Base-by-base conservation (phyloP, 768 basidiomycete genomes). In the Panaeolus cyanescens region DNA sequence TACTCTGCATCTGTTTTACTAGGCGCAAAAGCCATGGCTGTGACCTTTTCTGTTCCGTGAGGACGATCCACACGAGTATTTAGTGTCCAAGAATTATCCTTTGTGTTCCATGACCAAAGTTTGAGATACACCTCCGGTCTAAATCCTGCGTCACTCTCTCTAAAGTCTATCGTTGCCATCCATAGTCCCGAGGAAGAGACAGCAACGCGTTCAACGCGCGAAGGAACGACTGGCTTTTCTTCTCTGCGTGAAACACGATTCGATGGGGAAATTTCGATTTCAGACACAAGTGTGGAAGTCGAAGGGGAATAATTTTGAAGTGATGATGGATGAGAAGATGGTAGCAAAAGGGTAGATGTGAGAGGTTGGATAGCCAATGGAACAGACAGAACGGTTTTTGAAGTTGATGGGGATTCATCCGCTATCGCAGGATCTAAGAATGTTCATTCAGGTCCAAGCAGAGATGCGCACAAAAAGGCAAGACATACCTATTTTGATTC, bases 321-420 rank as follows among this genome's bases (percentile, higher is more conserved):
- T n/a, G 95, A 93, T 2, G 96, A 95, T 0, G 95, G 92, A 70
- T 99, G 96, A 0, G 95, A 96, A 2, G 96, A 95, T 0, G 95
- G 93, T 15, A 99, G 82, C 65, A 98, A 82, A 62, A 99, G 78
- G 5, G 92, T 87, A 31, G 88, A 84, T 4, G 93, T 89, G 5
- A 78, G 75, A 2, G 81, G 75, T 72, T 98, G 96, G 40, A 92
- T 79, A 5, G 91, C 89, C 28, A 97, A 83, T 13, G 93, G 95
- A 20, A 82, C 77, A 6, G 75, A 62, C 7, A 70, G 70, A n/a
- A 74, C 65, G 36, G 22, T 56, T 60, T 74, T 79, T 32, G 83
- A 82, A 3, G 79, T 71, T 20, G 77, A 75, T 4, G 75, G 70
- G 55, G 69, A 67, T 56, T 70, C 64, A 19, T 70, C 65, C 32